Evolutionary conservation across 257 asterid genomes (phyloP).

Genomic region (Eustoma russellianum): DNA sequence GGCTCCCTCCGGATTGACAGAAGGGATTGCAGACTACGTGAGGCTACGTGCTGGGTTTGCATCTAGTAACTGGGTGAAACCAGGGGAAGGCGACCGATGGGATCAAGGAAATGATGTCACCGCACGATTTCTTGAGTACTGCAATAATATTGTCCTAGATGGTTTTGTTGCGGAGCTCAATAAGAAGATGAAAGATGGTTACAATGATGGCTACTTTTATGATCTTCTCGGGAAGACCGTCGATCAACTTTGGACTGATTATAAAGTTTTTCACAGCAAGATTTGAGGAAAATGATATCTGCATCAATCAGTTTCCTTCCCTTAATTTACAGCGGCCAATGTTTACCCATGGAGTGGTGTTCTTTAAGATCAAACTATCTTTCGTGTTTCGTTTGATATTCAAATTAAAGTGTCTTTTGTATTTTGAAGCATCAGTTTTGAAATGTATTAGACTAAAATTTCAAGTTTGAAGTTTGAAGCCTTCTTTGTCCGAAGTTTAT

Average conservation of each 20-base stretch:
- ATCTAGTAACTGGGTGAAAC: slow-evolving; percentile 53
- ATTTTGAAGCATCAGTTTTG: too few species aligned
- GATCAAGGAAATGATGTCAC: slow-evolving; percentile 66
- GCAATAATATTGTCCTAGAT: slow-evolving; percentile 23
- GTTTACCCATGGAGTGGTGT: too few species aligned
- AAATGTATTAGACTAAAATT: too few species aligned
- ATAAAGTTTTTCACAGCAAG: slow-evolving; percentile 25
- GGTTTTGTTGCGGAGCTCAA: slow-evolving; percentile 61
- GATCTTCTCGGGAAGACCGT: slow-evolving; percentile 45
- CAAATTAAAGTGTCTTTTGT: too few species aligned
- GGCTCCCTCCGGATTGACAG: slow-evolving; percentile 35
- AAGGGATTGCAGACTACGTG: slow-evolving; percentile 55
- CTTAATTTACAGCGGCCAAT: too few species aligned
- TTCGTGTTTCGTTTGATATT: too few species aligned
- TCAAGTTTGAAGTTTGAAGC: too few species aligned
- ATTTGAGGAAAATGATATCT: too few species aligned
- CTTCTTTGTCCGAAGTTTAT: too few species aligned
- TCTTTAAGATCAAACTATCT: too few species aligned
- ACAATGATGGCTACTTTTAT: slow-evolving; percentile 27
- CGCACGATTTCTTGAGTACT: slow-evolving; percentile 53
- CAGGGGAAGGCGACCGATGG: slow-evolving; percentile 57
- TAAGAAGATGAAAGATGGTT: slow-evolving; percentile 46
- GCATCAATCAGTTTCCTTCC: too few species aligned
- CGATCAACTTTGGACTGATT: slow-evolving; percentile 54
- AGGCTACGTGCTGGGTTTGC: slow-evolving; percentile 45